Evolutionary conservation across 163 green algal genomes (phyloP), one percentile per base, ranked within the genome.

Genomic region (Scenedesmus sp.): DNA sequence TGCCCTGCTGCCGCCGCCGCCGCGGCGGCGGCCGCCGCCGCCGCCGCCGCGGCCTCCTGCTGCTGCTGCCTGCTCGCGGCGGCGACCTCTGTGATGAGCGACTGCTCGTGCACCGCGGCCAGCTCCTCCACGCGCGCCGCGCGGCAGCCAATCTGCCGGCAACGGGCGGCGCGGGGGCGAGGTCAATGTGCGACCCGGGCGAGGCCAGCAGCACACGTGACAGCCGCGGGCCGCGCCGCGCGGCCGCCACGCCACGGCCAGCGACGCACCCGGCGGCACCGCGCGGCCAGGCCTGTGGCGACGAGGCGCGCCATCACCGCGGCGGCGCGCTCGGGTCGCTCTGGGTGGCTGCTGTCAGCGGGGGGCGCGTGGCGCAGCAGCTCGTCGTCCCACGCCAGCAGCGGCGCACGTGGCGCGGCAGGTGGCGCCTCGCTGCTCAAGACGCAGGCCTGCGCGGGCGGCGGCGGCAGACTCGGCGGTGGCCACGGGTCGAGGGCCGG

Each of bases 321-420:
- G 22, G 84, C 83, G 26, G 94, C 72, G 2, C 93, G 84, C 84
- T 95, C 92, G 33, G 93, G 91, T 0, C 91, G 82, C 81, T 97
- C 93, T 4, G 92, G 91, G 82, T 97, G 93, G 31, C 85, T 74
- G 29, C 57, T 66, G 63, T 57, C 51, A 0, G 1, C 11, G 1
- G 63, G 53, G 18, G 75, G 54, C 5, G 20, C 29, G 44, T 82
- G 75, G 9, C 42, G 28, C 36, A 82, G 54, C 51, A 82, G 54
- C 22, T 29, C 20, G 10, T 33, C 34, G 47, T 82, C 75, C 50
- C 63, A 82, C 20, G 64, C 75, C 53, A 82, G 54, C 20, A 75
- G 26, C 15, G 75, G 75, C 20, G 36, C 34, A n/a, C n/a, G 2
- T 26, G 15, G 28, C 24, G 29, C 2, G 64, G 39, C 26, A 26